phyloP scores from a whole-genome alignment of 768 basidiomycete species.

The Cystobasidium onofrii region DNA sequence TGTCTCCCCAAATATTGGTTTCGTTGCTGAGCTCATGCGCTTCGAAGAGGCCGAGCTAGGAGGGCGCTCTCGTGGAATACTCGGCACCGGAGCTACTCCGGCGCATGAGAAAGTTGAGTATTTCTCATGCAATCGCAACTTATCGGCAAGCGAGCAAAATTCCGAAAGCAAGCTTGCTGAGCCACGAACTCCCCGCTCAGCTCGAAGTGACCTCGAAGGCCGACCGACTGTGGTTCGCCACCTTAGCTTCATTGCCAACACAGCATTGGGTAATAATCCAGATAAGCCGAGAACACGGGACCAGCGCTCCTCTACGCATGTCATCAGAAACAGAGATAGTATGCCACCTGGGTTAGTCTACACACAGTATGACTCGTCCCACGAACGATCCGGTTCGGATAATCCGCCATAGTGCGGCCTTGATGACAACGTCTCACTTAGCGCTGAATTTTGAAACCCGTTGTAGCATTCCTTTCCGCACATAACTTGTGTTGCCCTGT shows the following conservation, averaged over 20 bases:
- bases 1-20: slow-evolving; percentile 90
- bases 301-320: background rate
- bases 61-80: slow-evolving; percentile 13
- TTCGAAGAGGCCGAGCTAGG: slow-evolving; percentile 64
- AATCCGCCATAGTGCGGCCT: too few species aligned
- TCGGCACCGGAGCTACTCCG: slow-evolving; percentile 10
- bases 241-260: slow-evolving; percentile 28
- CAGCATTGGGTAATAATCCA: background rate
- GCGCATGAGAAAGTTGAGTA: slow-evolving; percentile 11
- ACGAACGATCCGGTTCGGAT: background rate
- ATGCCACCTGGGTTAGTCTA: slow-evolving; percentile 20
- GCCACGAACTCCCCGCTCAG: background rate
- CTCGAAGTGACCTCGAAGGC: slow-evolving; percentile 6
- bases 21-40: slow-evolving; percentile 92
- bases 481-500: slow-evolving; percentile 2
- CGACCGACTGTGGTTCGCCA: slow-evolving; percentile 28
- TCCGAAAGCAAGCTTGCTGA: background rate
- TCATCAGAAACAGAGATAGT: slow-evolving; percentile 7
- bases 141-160: background rate
- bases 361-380: background rate
- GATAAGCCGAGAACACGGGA: slow-evolving; percentile 15
- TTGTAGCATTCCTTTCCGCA: too few species aligned
- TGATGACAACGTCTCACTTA: too few species aligned
- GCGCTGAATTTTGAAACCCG: too few species aligned
- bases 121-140: background rate